Base-by-base conservation (phyloP, 441 rosid species). In the Gossypium gossypioides region DNA sequence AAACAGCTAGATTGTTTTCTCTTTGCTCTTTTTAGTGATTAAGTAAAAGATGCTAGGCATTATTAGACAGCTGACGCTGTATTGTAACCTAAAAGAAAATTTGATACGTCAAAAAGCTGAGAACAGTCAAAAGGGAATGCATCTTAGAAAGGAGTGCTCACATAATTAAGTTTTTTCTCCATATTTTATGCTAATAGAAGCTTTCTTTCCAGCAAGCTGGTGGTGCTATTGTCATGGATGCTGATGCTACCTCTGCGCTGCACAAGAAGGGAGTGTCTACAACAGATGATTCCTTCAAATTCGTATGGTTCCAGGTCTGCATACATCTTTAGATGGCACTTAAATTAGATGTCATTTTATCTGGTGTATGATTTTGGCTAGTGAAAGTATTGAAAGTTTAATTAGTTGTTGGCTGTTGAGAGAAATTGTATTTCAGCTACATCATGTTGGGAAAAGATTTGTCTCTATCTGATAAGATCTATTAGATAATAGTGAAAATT, bases 151-250 rank as follows among this genome's bases (percentile, higher is more conserved):
- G 59, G 50, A 69, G 44, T 59, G 19, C 21, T 67, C 54, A 60
- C 62, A 13, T 61, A 29, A 62, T 34, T 1, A 44, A 54, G 46
- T 27, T 42, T 24, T 63, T 34, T 37, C 44, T 1, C 44, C 69
- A 29, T 16, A 9, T 68, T 57, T 69, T 68, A 25, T 73, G 69
- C 72, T 75, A 40, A 75, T 79, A 25, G 80, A 57, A 54, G 54
- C 42, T 37, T 82, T 72, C 74, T 32, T 37, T 37, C 64, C 86
- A 92, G 99, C 96, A 89, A 91, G 85, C 82, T 84, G 96, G 97
- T 81, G 98, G 87, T 52, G 83, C 91, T 75, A 87, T 92, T 76
- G 84, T 82, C 73, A 88, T 96, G 98, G 93, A 90, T 86, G 99
- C 92, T 75, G 95, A 95, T 83, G 96, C 98, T 71, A 95, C 98